phyloP scores from a whole-genome alignment of 805 yeast genomes.

The Danielia reshetovae region DNA sequence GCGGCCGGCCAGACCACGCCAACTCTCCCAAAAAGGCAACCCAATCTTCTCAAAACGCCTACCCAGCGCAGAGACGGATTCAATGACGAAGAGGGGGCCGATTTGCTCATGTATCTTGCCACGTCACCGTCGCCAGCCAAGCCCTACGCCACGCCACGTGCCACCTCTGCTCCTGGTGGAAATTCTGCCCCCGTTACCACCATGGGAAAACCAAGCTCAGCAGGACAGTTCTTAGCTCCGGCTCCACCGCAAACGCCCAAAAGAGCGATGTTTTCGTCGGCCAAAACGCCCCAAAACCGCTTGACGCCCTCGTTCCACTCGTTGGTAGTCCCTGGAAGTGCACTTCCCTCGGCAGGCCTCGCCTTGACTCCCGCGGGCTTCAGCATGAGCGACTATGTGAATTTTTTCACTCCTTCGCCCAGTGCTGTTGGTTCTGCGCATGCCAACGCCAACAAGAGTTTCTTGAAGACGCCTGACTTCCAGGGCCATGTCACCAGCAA shows the following conservation, averaged over 20 bases:
- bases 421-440: slow-evolving; percentile 44
- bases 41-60: slow-evolving; percentile 31
- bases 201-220: slow-evolving; percentile 4
- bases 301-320: slow-evolving; percentile 37
- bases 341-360: slow-evolving; percentile 39
- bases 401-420: slow-evolving; percentile 73
- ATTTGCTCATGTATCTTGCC: slow-evolving; percentile 73
- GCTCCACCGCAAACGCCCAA: slow-evolving; percentile 44
- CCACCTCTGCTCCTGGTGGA: slow-evolving; percentile 3
- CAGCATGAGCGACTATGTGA: slow-evolving; percentile 80
- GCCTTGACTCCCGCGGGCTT: slow-evolving; percentile 61
- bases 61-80: slow-evolving; percentile 27
- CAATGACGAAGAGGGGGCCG: slow-evolving; percentile 69
- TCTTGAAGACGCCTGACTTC: slow-evolving; percentile 41
- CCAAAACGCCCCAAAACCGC: slow-evolving; percentile 39
- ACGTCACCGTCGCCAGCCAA: slow-evolving; percentile 74
- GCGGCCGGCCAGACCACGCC: slow-evolving; percentile 23
- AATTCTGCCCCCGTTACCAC: slow-evolving; percentile 7
- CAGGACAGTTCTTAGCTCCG: slow-evolving; percentile 31
- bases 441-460: slow-evolving; percentile 9
- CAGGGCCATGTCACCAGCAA: slow-evolving; percentile 23
- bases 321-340: slow-evolving; percentile 20
- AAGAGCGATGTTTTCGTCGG: slow-evolving; percentile 22
- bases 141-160: slow-evolving; percentile 33
- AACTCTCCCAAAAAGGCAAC: slow-evolving; percentile 22